Percentiles rank a stretch among this genome's conserved stretches.
Evolutionary conservation across 1,284 basidiomycete genomes (phyloP).

Genomic region (Salmacisia buchloeana): DNA sequence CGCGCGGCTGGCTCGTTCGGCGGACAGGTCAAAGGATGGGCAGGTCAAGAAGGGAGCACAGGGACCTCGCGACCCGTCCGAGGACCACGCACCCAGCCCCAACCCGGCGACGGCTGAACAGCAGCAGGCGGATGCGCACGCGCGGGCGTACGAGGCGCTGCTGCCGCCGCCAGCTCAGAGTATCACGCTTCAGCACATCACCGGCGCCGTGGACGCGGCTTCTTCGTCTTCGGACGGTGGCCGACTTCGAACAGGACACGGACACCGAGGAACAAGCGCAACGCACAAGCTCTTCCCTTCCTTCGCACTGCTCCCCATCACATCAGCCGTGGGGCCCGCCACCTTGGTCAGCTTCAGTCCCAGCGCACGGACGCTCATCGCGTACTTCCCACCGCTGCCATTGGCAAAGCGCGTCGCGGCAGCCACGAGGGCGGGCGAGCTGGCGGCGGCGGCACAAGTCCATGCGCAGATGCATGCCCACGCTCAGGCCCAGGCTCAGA

Average conservation of each 20-base stretch:
- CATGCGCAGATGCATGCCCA: neutral
- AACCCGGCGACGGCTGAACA: neutral
- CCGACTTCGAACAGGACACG: no score
- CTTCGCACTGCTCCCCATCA: neutral
- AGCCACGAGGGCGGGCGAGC: neutral
- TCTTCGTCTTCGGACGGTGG: neutral
- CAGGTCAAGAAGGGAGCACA: no score
- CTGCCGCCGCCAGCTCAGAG: slow-evolving; percentile 1
- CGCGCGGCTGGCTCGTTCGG: no score
- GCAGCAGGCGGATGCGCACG: neutral
- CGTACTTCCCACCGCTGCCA: neutral
- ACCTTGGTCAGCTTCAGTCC: slow-evolving; percentile 5
- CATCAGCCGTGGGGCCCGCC: neutral
- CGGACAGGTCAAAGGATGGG: no score
- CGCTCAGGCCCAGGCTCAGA: neutral
- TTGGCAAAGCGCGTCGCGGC: neutral
- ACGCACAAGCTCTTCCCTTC: slow-evolving; percentile 5
- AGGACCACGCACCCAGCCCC: neutral
- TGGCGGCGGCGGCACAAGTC: neutral
- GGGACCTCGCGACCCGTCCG: neutral
- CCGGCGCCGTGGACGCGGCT: neutral
- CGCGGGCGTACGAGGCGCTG: neutral
- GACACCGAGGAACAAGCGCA: neutral
- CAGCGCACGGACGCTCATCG: slow-evolving; percentile 1
- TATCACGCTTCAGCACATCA: neutral